A percentile compares a stretch with the other conserved stretches of the same genome.
Evolutionary conservation across 495 filamentous ascomycete species (phyloP).

Genomic region (Daldinia bambusicola): DNA sequence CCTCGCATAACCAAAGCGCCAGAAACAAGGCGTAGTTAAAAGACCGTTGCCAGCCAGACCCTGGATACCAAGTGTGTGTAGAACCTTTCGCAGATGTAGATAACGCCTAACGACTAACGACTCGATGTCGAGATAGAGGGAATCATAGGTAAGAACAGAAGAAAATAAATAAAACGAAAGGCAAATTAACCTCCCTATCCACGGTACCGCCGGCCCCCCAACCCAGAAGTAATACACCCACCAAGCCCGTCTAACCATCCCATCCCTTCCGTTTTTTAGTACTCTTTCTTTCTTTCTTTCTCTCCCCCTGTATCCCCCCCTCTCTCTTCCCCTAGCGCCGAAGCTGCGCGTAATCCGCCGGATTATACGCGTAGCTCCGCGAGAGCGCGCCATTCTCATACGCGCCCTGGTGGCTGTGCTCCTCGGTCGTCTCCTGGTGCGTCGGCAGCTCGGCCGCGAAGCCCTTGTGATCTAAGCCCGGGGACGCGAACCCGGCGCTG

Average conservation of each 20-base stretch:
- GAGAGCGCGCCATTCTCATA: conserved; percentile 41
- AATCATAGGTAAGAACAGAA: neutral
- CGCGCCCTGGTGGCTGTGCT: conserved; percentile 45
- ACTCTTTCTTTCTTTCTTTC: neutral
- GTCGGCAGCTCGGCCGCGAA: conserved; percentile 51
- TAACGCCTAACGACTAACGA: conserved; percentile 25
- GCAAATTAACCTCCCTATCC: neutral
- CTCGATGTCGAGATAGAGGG: conserved; percentile 2
- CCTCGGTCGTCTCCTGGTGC: conserved; percentile 55
- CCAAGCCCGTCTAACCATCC: conserved; percentile 10
- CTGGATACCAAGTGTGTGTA: conserved; percentile 3
- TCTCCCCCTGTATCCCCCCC: no score
- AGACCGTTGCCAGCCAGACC: neutral
- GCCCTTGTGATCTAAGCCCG: conserved; percentile 51
- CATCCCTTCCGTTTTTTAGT: neutral
- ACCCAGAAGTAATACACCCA: conserved; percentile 5
- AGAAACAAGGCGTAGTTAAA: neutral
- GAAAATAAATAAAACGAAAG: neutral
- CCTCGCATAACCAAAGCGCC: neutral
- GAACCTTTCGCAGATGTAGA: conserved; percentile 9
- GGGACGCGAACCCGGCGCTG: conserved; percentile 47
- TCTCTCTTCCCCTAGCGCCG: conserved; percentile 13
- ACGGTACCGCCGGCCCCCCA: conserved; percentile 19
- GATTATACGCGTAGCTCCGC: conserved; percentile 53
- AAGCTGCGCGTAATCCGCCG: conserved; percentile 55